Evolutionary conservation across 2,329 filamentous ascomycete species (phyloP).

Genomic region (Microsporum canis): DNA sequence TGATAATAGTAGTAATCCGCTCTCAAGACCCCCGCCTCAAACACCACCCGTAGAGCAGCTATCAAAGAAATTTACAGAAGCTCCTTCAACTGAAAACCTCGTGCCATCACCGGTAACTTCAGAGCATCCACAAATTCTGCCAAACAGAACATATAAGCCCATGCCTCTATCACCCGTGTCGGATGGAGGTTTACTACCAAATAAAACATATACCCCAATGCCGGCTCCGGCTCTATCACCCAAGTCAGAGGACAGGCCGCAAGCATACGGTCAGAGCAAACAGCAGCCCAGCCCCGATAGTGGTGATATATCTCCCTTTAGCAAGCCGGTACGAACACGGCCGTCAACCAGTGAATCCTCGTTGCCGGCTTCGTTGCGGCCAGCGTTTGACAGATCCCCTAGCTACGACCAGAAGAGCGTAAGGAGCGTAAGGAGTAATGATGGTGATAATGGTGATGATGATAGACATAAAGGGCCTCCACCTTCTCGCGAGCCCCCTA

Average conservation of each 20-base stretch:
- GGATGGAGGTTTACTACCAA: not conserved
- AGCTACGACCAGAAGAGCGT: not conserved
- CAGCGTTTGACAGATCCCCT: constrained; percentile 1
- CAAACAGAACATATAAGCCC: constrained; percentile 1
- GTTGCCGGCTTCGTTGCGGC: not conserved
- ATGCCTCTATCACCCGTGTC: not conserved
- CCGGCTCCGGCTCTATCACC: not conserved
- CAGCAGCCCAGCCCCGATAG: not conserved
- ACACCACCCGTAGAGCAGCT: constrained; percentile 7
- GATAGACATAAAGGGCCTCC: not conserved
- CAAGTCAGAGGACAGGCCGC: not conserved
- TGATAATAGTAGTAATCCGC: not conserved
- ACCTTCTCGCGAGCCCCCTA: not conserved
- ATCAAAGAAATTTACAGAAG: constrained; percentile 5
- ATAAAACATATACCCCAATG: not conserved
- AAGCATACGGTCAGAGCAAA: not conserved
- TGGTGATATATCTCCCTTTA: not conserved
- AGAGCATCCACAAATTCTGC: not conserved
- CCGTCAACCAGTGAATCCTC: not conserved
- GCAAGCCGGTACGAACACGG: not conserved
- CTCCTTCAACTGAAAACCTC: constrained; percentile 1
- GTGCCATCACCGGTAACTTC: not conserved
- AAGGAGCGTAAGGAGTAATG: not conserved
- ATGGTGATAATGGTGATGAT: not conserved
- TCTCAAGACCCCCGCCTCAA: not conserved